Evolutionary conservation across 2,329 filamentous ascomycete genomes (phyloP), one percentile per base, ranked within the genome.

Genomic region (Pseudogymnoascus sp.): DNA sequence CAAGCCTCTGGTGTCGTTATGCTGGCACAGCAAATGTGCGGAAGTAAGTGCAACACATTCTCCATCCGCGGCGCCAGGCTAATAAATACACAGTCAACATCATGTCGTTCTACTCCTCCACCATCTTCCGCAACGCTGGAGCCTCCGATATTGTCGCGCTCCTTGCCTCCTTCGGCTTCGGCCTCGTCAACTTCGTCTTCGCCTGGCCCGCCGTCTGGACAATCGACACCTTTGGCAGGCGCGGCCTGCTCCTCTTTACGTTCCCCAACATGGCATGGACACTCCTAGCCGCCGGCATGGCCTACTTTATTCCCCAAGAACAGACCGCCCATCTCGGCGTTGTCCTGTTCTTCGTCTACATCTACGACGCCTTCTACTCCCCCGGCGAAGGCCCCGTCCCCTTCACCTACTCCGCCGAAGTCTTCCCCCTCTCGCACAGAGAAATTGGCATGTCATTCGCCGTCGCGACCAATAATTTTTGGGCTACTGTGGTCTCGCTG

Each of bases 1-100:
- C 80, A 89, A 31, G 91, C 90, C 5, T 89, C 90, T 0, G 89
- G 87, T 67, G 85, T 86, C 1, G 89, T 93, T 68, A 96, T 96
- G 91, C 86, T 72, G 60, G 69, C 69, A 0, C 71, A 72, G 61
- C 70, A 72, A 37, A 73, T 72, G 67, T 72, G 61, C n/a, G 69
- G 69, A 63, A 70, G 64, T 65, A 62, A 62, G 63, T 65, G n/a
- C 8, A 8, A 14, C 10, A 37, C 22, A 31, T 3, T 12, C 11
- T 26, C 19, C 33, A 22, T n/a, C 22, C 22, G 53, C 11, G 16
- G 14, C 1, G 19, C 24, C 14, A 40, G 11, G 3, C 61, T 68
- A 63, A 70, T 69, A 65, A 68, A 62, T 53, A 62, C 63, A 14
- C 67, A 64, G 63, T 73, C 73, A 90, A 90, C 71, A 89, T 91